phyloP scores from a whole-genome alignment of 768 basidiomycete genomes.

The Suillus ampliporus region DNA sequence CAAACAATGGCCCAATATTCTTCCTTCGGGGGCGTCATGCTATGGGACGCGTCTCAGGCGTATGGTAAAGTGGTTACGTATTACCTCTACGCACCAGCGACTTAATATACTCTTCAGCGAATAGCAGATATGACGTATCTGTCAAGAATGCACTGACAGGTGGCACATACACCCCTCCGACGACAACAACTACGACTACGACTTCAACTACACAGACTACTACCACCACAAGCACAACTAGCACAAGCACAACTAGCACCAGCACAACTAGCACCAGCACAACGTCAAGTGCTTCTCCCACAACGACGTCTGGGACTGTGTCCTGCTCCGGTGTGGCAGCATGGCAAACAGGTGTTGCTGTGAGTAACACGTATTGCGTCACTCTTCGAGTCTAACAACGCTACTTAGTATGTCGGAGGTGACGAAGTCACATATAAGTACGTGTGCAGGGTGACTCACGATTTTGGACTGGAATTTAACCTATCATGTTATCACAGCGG shows the following conservation, averaged over 20 bases:
- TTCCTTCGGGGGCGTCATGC: slow-evolving; percentile 51
- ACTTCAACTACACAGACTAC: slow-evolving; percentile 23
- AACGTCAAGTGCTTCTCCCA: slow-evolving; percentile 29
- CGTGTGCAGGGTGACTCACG: slow-evolving; percentile 14
- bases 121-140: slow-evolving; percentile 47
- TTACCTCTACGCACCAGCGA: neutral
- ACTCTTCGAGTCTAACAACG: neutral
- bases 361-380: slow-evolving; percentile 29
- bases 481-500: slow-evolving; percentile 37
- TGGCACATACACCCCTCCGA: slow-evolving; percentile 19
- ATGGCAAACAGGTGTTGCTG: slow-evolving; percentile 45
- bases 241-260: slow-evolving; percentile 13
- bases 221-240: slow-evolving; percentile 11
- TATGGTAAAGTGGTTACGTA: slow-evolving; percentile 33
- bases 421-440: slow-evolving; percentile 47
- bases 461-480: neutral
- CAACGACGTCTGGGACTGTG: slow-evolving; percentile 31
- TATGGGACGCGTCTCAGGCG: slow-evolving; percentile 54
- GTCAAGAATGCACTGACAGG: slow-evolving; percentile 47
- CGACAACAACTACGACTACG: slow-evolving; percentile 26
- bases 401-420: slow-evolving; percentile 49
- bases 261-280: slow-evolving; percentile 23
- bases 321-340: slow-evolving; percentile 49
- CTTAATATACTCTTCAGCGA: slow-evolving; percentile 36
- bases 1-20: slow-evolving; percentile 42